Evolutionary conservation across 345 rosid genomes (phyloP).

Genomic region (Dipteronia sinensis): DNA sequence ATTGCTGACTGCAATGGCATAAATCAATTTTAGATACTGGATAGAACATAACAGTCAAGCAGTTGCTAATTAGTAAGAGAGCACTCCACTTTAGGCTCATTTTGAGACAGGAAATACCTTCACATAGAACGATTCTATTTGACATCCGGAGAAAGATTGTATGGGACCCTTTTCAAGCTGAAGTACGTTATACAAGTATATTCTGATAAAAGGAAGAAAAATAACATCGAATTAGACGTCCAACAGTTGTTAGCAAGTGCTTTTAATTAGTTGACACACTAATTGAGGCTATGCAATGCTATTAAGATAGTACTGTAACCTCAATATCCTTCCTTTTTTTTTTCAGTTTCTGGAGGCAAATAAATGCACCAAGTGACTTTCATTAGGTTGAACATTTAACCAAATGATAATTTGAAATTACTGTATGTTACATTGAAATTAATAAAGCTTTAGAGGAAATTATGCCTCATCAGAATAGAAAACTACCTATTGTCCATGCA

Average conservation of each 20-base stretch:
- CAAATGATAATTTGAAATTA: neutral
- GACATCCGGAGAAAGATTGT: conserved; percentile 68
- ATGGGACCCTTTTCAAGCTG: conserved; percentile 85
- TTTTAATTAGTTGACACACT: neutral
- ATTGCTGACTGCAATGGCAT: conserved; percentile 67
- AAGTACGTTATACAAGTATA: conserved; percentile 74
- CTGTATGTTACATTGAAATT: neutral
- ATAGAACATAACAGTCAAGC: conserved; percentile 8
- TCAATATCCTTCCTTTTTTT: neutral
- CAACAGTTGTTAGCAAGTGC: neutral
- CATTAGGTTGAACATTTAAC: conserved; percentile 1
- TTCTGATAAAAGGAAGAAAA: conserved; percentile 39
- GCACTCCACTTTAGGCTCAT: neutral
- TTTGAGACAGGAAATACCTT: conserved; percentile 52
- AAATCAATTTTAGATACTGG: neutral
- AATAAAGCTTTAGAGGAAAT: neutral
- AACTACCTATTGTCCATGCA: conserved; percentile 88
- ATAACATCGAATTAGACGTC: conserved; percentile 16
- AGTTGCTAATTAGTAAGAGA: neutral
- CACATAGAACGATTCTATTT: conserved; percentile 78
- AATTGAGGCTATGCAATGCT: neutral
- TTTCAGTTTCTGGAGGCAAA: neutral
- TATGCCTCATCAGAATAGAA: neutral
- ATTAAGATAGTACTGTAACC: neutral
- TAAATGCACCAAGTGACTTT: neutral